Conservation (phyloP, 2,329 filamentous ascomycete species). For the Aphanoascus verrucosus region DNA sequence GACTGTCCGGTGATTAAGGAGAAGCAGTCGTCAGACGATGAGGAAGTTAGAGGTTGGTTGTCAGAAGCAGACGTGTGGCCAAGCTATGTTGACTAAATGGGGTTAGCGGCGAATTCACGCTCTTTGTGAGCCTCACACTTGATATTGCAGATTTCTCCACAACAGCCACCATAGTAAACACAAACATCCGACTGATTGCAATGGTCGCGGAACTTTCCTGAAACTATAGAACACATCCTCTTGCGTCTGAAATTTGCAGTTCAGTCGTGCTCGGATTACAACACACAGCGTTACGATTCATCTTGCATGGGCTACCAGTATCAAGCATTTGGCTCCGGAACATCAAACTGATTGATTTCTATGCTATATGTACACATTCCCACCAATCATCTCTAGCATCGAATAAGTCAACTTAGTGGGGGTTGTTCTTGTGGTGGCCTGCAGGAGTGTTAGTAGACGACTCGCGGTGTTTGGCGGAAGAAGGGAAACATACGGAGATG, state of each 20-base stretch:
- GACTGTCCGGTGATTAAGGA: slow-evolving; percentile 1
- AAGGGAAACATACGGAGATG: slow-evolving; percentile 69
- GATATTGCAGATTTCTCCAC: not conserved
- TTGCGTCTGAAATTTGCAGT: not conserved
- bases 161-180: not conserved
- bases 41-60: slow-evolving; percentile 12
- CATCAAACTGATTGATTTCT: slow-evolving; percentile 19
- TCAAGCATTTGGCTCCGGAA: not conserved
- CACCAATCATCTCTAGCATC: slow-evolving; percentile 17
- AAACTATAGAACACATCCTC: not conserved
- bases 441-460: slow-evolving; percentile 10
- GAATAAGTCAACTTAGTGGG: slow-evolving; percentile 55
- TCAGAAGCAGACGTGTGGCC: slow-evolving; percentile 27
- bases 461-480: not conserved
- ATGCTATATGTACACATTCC: slow-evolving; percentile 35
- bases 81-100: slow-evolving; percentile 34
- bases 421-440: slow-evolving; percentile 99
- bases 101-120: slow-evolving; percentile 28
- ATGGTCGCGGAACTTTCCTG: not conserved
- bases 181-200: not conserved
- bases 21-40: slow-evolving; percentile 4
- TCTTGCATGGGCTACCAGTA: not conserved
- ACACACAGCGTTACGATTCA: not conserved
- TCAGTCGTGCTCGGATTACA: not conserved
- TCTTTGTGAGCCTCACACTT: not conserved